Conservation (phyloP, 31 red algal species). For the Endocladia muricata region DNA sequence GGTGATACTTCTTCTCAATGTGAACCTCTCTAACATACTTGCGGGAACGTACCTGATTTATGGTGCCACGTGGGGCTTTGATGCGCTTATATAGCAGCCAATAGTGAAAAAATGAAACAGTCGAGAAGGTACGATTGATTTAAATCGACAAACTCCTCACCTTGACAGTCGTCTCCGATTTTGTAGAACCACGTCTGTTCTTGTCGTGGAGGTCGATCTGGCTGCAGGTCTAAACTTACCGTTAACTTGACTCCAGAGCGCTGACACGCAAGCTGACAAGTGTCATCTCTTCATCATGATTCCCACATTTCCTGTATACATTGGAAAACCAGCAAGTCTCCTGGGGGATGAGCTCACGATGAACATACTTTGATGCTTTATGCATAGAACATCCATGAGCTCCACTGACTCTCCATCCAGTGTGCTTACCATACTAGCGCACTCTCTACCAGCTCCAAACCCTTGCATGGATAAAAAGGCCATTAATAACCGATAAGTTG, state of each 20-base stretch:
- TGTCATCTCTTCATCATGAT: background rate
- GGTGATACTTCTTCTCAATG: slow-evolving; percentile 23
- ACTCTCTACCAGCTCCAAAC: background rate
- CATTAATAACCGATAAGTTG: background rate
- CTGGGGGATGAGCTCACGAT: background rate
- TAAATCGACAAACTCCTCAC: slow-evolving; percentile 20
- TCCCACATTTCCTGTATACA: slow-evolving; percentile 1
- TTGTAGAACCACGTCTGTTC: slow-evolving; percentile 9
- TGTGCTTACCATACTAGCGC: background rate
- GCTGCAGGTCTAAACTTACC: slow-evolving; percentile 10
- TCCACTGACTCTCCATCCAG: background rate
- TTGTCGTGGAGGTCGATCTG: slow-evolving; percentile 34
- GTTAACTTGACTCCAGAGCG: slow-evolving; percentile 3
- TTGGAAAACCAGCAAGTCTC: background rate
- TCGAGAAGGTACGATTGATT: slow-evolving; percentile 4
- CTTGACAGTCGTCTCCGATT: slow-evolving; percentile 13
- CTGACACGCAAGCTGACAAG: background rate
- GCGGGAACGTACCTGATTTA: background rate
- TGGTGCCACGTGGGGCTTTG: background rate
- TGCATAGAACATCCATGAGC: slow-evolving; percentile 11
- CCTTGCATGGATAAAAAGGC: background rate
- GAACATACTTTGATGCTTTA: slow-evolving; percentile 6
- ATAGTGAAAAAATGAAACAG: slow-evolving; percentile 15
- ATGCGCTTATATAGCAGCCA: slow-evolving; percentile 13
- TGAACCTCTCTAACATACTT: slow-evolving; percentile 10